Evolutionary conservation across 1,284 basidiomycete genomes (phyloP).

Genomic region (Apiotrichum akiyoshidainum): DNA sequence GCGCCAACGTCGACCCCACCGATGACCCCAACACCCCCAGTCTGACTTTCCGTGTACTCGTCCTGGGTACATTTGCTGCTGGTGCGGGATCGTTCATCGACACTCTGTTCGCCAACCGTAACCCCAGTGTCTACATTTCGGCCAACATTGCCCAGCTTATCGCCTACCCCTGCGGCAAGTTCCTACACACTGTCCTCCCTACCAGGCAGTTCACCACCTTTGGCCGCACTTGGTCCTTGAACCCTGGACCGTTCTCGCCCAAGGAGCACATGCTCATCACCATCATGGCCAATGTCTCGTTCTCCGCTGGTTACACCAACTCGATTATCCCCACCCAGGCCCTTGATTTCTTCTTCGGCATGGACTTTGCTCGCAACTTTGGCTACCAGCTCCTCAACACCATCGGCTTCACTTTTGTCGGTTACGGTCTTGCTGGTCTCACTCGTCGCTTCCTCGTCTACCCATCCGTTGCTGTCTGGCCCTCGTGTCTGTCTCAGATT

Average conservation of each 20-base stretch:
- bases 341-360: slow-evolving; percentile 38
- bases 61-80: slow-evolving; percentile 57
- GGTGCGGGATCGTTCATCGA: slow-evolving; percentile 66
- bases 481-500: slow-evolving; percentile 47
- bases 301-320: slow-evolving; percentile 36
- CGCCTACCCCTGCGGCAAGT: slow-evolving; percentile 30
- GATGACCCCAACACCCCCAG: slow-evolving; percentile 75
- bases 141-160: slow-evolving; percentile 37
- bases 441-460: slow-evolving; percentile 51
- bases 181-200: slow-evolving; percentile 19
- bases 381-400: slow-evolving; percentile 45
- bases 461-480: slow-evolving; percentile 51
- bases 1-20: slow-evolving; percentile 71
- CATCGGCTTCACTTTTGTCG: slow-evolving; percentile 54
- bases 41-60: slow-evolving; percentile 80
- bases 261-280: slow-evolving; percentile 27
- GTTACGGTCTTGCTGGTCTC: slow-evolving; percentile 53
- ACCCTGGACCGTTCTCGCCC: slow-evolving; percentile 55
- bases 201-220: slow-evolving; percentile 4
- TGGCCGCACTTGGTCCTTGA: slow-evolving; percentile 24
- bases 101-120: slow-evolving; percentile 52
- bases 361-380: slow-evolving; percentile 42
- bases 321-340: slow-evolving; percentile 40
- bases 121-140: slow-evolving; percentile 31
- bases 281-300: slow-evolving; percentile 44